Percentiles rank a stretch among this genome's conserved stretches.
Evolutionary conservation across 768 basidiomycete genomes (phyloP).

Genomic region (Trametopsis cervina): DNA sequence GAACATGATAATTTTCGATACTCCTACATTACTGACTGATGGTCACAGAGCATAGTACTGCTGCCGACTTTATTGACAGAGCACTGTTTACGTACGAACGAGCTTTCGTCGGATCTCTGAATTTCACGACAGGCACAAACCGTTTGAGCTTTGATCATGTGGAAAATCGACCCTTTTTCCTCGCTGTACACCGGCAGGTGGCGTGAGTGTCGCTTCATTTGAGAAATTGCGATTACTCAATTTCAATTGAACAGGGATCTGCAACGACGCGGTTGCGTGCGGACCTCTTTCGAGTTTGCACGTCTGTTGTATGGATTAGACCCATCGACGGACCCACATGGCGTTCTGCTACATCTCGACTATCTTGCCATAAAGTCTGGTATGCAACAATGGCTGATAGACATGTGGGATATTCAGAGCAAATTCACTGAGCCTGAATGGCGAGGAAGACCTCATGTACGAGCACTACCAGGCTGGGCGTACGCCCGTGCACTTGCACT

Average conservation of each 20-base stretch:
- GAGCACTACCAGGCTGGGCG: constrained; percentile 64
- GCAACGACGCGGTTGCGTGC: constrained; percentile 80
- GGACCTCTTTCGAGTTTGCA: constrained; percentile 89
- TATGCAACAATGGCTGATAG: constrained; percentile 75
- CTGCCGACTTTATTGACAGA: constrained; percentile 86
- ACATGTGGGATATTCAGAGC: constrained; percentile 39
- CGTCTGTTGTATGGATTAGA: constrained; percentile 82
- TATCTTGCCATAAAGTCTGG: constrained; percentile 77
- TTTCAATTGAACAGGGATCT: constrained; percentile 48
- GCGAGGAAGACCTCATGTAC: constrained; percentile 11
- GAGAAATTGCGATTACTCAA: neutral
- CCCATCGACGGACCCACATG: constrained; percentile 86
- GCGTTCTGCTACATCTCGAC: constrained; percentile 76
- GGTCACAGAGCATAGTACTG: constrained; percentile 65
- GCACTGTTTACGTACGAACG: constrained; percentile 92
- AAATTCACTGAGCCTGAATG: constrained; percentile 7
- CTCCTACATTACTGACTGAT: neutral
- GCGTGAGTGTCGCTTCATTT: constrained; percentile 39
- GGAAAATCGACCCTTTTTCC: constrained; percentile 90
- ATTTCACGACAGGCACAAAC: constrained; percentile 71
- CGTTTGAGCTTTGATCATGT: constrained; percentile 86
- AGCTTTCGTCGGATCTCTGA: constrained; percentile 81
- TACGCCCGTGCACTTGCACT: constrained; percentile 69
- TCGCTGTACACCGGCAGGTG: constrained; percentile 79
- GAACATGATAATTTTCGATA: neutral